Conservation (phyloP, 2,329 filamentous ascomycete genomes). For the Raffaelea albimanens region DNA sequence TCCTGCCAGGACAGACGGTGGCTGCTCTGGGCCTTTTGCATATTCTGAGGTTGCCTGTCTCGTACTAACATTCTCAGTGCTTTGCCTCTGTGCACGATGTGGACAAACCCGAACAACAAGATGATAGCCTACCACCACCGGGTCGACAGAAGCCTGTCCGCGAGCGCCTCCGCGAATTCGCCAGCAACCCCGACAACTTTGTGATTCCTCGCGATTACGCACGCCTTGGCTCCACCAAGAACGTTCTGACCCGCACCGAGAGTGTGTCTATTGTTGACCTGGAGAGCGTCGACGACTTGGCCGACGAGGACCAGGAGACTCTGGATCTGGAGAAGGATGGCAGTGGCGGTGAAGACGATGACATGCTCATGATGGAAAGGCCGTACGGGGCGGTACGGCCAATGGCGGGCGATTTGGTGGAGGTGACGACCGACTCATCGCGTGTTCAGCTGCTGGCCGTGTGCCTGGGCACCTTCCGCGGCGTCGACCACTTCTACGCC, state of each 20-base stretch:
- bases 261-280: conserved; percentile 19
- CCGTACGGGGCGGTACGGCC: conserved; percentile 16
- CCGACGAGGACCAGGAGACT: conserved; percentile 14
- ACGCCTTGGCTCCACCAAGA: conserved; percentile 18
- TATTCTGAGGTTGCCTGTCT: too few species aligned
- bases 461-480: conserved; percentile 41
- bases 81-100: conserved; percentile 1
- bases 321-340: conserved; percentile 24
- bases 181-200: neutral
- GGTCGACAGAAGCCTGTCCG: conserved; percentile 21
- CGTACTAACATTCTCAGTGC: neutral
- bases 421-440: conserved; percentile 24
- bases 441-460: conserved; percentile 39
- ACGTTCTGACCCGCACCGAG: conserved; percentile 26
- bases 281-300: conserved; percentile 6
- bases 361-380: conserved; percentile 9
- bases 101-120: neutral
- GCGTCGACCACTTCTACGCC: conserved; percentile 45
- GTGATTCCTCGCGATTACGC: conserved; percentile 16
- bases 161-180: conserved; percentile 27
- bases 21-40: too few species aligned
- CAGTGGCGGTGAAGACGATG: conserved; percentile 8
- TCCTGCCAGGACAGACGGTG: too few species aligned
- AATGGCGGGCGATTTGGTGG: conserved; percentile 40
- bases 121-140: neutral